Base-by-base conservation (phyloP, 441 rosid genomes). In the Capsella rubella region DNA sequence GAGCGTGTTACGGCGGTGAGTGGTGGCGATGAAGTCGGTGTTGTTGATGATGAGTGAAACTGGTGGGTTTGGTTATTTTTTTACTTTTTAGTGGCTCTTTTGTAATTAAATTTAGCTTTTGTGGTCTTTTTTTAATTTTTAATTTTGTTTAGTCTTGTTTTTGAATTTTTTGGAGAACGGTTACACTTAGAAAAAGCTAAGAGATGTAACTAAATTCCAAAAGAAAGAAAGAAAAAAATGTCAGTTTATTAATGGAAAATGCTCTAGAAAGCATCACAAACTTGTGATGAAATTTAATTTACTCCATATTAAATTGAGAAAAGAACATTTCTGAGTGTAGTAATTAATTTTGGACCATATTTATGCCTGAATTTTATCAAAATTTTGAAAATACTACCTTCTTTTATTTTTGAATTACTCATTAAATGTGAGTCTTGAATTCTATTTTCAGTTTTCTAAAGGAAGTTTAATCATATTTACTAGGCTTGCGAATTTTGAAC, bases 81-180 rank as follows among this genome's bases (percentile, higher is more conserved):
- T 34, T 25, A 50, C 39, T 62, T 64, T 58, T 64, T 49, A 45
- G 43, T 62, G 56, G 61, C 40, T 57, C 35, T 77, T 59, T 60
- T 77, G 80, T 77, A 72, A 78, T 66, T 72, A 62, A 72, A 37
- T 35, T 58, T 78, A 72, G 64, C 29, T 28, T 39, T 77, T 53
- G 34, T 16, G 16, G 67, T 27, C 4, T 8, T 57, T 35, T 29
- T 32, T 8, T 56, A 10, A 25, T 7, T 55, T 55, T 40, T 32
- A 14, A 5, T 8, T 34, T 12, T 75, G 32, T 73, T 69, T 69
- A 27, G 60, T 69, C n/a, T 62, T 60, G n/a, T 56, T 76, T 70
- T 76, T 69, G 39, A 15, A 21, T 56, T 75, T 56, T 75, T 71
- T 1, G 71, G 37, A 55, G 66, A 42, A 63, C 66, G 75, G 73